Base-by-base conservation (phyloP, 2,329 filamentous ascomycete genomes). In the Berkeleyomyces basicola region DNA sequence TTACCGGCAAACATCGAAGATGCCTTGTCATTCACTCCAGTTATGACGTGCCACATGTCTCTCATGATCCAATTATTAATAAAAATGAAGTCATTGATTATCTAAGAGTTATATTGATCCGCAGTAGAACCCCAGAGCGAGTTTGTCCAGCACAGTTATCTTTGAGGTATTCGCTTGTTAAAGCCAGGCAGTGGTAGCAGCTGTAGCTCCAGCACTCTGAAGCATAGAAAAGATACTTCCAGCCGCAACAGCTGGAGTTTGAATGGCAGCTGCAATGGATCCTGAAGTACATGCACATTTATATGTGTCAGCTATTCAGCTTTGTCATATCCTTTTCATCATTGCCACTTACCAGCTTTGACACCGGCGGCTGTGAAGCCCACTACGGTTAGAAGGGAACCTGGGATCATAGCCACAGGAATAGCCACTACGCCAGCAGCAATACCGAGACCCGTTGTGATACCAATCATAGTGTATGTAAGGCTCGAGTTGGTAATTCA, bases 201-300 rank as follows among this genome's bases (percentile, higher is more conserved):
- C 47, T 3, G 47, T 51, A 33, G 61, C 61, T 7, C 36, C 59
- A 7, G 63, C 63, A 40, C 63, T 64, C 37, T 64, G 63, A 31
- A 64, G 40, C 7, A 36, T 37, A 14, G 63, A 51, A 59, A 59
- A 64, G 16, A 42, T 10, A 39, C 63, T 59, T 9, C 59, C 55
- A 5, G 53, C 14, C 31, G 39, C 39, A 36, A 61, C 61, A 7
- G 23, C 10, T 10, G 63, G 49, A 7, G 7, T 39, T 46, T 62
- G 59, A 7, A 53, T 9, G 11, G 1, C 11, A 23, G 59, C 59
- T 4, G 62, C 62, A 33, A 59, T 1, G 16, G 59, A 64, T 0
- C 31, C 63, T 64, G 14, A 7, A 14, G 16, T 14, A 59, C 42
- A 42, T 1, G 11, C 7, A 3, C 39, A 7, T 39, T 6, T 7